Evolutionary conservation across 2,329 filamentous ascomycete species (phyloP).

Genomic region (Fusarium algeriense): DNA sequence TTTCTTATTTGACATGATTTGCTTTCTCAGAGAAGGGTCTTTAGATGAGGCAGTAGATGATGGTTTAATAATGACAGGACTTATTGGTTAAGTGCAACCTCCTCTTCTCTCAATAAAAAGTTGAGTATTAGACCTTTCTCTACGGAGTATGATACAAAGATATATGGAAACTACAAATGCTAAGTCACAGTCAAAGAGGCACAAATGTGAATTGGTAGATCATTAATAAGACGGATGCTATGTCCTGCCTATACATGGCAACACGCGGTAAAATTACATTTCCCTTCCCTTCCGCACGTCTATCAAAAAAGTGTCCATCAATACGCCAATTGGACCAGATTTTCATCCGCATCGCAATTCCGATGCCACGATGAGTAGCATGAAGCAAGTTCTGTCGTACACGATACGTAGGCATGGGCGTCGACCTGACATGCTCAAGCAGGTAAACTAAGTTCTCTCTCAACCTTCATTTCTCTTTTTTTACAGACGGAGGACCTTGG

Average conservation of each 20-base stretch:
- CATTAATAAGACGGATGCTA: conserved; percentile 50
- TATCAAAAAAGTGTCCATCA: conserved; percentile 51
- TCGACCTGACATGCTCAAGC: conserved; percentile 21
- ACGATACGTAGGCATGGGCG: conserved; percentile 20
- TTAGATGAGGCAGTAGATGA: background rate
- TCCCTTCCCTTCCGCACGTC: conserved; percentile 52
- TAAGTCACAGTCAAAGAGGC: background rate
- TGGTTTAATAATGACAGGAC: too few relatives aligned
- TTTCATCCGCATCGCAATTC: conserved; percentile 32
- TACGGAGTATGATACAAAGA: too few relatives aligned
- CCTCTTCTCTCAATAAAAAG: background rate
- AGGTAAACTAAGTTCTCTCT: conserved; percentile 28
- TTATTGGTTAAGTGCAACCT: background rate
- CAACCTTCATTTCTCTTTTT: conserved; percentile 18
- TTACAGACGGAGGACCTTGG: conserved; percentile 88
- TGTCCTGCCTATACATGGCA: conserved; percentile 53
- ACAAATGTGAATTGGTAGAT: conserved; percentile 45
- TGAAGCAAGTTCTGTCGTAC: conserved; percentile 30
- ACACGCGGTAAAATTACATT: conserved; percentile 58
- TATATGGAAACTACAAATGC: background rate
- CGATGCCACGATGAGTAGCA: conserved; percentile 32
- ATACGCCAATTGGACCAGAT: conserved; percentile 43
- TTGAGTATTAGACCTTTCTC: too few relatives aligned
- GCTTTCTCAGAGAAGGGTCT: background rate
- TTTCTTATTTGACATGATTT: background rate